Evolutionary conservation across 2,329 filamentous ascomycete species (phyloP).

Genomic region (Stachybotrys elegans): DNA sequence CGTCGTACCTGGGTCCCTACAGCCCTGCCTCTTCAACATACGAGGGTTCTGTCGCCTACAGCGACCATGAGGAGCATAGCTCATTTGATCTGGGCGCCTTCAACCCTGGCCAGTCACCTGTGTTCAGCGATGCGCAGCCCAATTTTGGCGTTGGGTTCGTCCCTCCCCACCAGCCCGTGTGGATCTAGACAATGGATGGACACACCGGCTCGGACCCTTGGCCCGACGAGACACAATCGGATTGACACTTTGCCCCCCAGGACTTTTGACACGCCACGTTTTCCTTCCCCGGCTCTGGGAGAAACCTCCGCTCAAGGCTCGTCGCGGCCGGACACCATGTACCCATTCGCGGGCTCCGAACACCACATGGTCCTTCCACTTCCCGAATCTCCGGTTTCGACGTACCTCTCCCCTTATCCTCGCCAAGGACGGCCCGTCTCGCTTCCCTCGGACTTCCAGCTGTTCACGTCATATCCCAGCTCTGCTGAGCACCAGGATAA

Average conservation of each 20-base stretch:
- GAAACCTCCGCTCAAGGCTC: slow-evolving; percentile 30
- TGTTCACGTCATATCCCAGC: too few species aligned
- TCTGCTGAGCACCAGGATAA: slow-evolving; percentile 31
- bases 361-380: slow-evolving; percentile 34
- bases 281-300: slow-evolving; percentile 36
- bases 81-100: slow-evolving; percentile 41
- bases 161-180: slow-evolving; percentile 57
- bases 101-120: slow-evolving; percentile 39
- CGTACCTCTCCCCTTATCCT: slow-evolving; percentile 24
- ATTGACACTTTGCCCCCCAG: slow-evolving; percentile 53
- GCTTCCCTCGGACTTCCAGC: slow-evolving; percentile 26
- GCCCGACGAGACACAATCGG: slow-evolving; percentile 36
- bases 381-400: slow-evolving; percentile 39
- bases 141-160: slow-evolving; percentile 52
- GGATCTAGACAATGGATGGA: slow-evolving; percentile 45
- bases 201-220: slow-evolving; percentile 32
- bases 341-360: slow-evolving; percentile 39
- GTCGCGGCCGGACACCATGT: slow-evolving; percentile 33
- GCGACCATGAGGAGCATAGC: slow-evolving; percentile 54
- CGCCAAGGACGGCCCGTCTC: slow-evolving; percentile 34
- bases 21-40: slow-evolving; percentile 60
- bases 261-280: slow-evolving; percentile 39
- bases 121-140: slow-evolving; percentile 38
- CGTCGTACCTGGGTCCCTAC: slow-evolving; percentile 52
- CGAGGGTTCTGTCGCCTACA: slow-evolving; percentile 58